These are phyloP conservation scores for Stagonosporopsis rhizophila DNA, from an alignment of 2,329 filamentous ascomycete genomes.

Conservation along the genomic window DNA sequence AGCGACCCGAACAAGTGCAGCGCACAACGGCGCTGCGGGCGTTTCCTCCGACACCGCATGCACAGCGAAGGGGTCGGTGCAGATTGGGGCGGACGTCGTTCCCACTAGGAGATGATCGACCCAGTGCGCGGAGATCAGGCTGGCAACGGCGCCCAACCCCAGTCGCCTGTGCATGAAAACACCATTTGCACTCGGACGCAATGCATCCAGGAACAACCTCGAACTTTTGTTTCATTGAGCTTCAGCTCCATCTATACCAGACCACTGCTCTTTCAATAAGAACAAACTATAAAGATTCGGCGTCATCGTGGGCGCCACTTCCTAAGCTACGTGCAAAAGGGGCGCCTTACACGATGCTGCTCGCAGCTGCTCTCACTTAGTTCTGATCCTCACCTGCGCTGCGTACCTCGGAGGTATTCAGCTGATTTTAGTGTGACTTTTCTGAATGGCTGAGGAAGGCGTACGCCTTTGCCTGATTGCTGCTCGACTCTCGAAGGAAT, in stretches of 20 bases:
- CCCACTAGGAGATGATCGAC: slow-evolving; percentile 26
- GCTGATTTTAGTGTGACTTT: no score
- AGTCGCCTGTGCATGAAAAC: slow-evolving; percentile 21
- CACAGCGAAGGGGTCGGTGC: slow-evolving; percentile 20
- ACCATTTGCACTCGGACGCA: slow-evolving; percentile 17
- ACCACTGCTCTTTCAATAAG: slow-evolving; percentile 2
- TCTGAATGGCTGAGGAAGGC: no score
- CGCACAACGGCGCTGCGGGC: slow-evolving; percentile 9
- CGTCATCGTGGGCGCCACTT: slow-evolving; percentile 9
- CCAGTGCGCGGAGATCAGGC: slow-evolving; percentile 19
- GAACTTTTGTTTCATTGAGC: slow-evolving; percentile 21
- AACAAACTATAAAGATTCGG: slow-evolving; percentile 5
- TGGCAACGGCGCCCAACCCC: slow-evolving; percentile 11
- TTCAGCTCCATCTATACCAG: slow-evolving; percentile 5
- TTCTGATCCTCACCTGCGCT: background rate
- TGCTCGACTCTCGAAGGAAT: no score
- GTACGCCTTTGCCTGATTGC: no score
- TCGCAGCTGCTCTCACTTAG: background rate
- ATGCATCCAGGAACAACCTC: slow-evolving; percentile 21
- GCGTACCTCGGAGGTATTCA: no score
- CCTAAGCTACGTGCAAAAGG: background rate
- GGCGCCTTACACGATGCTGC: background rate
- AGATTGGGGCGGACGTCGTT: slow-evolving; percentile 14
- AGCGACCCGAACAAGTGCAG: slow-evolving; percentile 7
- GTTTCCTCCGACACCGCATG: slow-evolving; percentile 19